phyloP scores from a whole-genome alignment of 2,329 filamentous ascomycete species.

The Nigrospora osmanthi region DNA sequence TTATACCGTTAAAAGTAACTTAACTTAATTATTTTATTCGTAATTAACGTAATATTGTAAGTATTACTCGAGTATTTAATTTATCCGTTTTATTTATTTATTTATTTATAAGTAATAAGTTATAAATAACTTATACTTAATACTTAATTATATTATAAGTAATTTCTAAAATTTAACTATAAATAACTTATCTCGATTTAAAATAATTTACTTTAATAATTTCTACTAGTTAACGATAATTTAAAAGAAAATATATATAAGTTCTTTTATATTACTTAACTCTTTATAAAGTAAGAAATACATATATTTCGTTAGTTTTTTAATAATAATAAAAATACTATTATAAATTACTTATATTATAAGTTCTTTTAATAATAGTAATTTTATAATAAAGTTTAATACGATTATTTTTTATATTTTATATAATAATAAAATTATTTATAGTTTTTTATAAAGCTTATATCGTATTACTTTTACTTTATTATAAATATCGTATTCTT shows the following conservation, averaged over 20 bases:
- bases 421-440: background rate
- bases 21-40: conserved; percentile 3
- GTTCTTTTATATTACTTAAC: background rate
- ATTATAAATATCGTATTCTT: background rate
- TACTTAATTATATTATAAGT: conserved; percentile 1
- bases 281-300: background rate
- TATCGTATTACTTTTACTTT: background rate
- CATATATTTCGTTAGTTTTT: background rate
- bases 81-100: conserved; percentile 4
- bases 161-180: background rate
- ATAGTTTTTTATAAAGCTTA: background rate
- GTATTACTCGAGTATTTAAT: conserved; percentile 5
- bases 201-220: background rate
- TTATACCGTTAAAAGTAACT: conserved; percentile 4
- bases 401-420: background rate
- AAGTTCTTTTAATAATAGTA: background rate
- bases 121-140: background rate
- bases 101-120: conserved; percentile 4
- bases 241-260: background rate
- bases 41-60: conserved; percentile 4
- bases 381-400: background rate
- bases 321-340: background rate
- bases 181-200: conserved; percentile 1
- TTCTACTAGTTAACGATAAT: background rate
- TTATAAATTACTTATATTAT: background rate